These are phyloP conservation scores for Tympanopsis confertula DNA, from an alignment of 2,329 filamentous ascomycete genomes.

Conservation along the genomic window DNA sequence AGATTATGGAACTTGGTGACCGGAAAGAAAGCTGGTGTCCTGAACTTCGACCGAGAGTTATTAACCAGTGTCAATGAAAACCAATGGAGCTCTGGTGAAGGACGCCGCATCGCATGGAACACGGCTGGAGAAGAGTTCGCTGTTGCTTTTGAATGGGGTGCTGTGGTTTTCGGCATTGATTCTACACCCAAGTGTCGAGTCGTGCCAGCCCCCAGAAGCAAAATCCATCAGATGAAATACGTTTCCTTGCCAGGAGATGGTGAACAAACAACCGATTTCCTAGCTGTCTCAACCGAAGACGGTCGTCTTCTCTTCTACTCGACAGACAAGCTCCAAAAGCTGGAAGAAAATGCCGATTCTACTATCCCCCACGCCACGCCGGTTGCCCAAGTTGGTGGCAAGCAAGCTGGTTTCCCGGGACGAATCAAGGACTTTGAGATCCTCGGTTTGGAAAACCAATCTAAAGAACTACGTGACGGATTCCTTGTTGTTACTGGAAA, in stretches of 20 bases:
- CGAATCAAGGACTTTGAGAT: constrained; percentile 85
- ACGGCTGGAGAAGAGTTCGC: constrained; percentile 67
- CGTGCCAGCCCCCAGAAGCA: constrained; percentile 56
- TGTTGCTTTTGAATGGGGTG: constrained; percentile 77
- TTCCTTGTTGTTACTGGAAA: constrained; percentile 61
- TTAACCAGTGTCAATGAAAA: constrained; percentile 67
- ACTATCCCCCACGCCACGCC: constrained; percentile 49
- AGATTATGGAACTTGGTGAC: constrained; percentile 93
- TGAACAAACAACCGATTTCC: constrained; percentile 32
- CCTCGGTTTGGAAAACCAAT: constrained; percentile 20
- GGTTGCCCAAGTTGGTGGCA: constrained; percentile 70
- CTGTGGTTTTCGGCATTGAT: constrained; percentile 68
- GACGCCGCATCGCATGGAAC: constrained; percentile 72
- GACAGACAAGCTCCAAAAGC: constrained; percentile 40
- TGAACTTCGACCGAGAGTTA: constrained; percentile 70
- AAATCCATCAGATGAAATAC: constrained; percentile 75
- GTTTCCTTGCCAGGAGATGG: constrained; percentile 30
- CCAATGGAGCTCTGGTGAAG: constrained; percentile 69
- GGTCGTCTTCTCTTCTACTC: constrained; percentile 77
- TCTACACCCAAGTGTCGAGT: constrained; percentile 56
- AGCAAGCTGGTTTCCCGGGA: constrained; percentile 49
- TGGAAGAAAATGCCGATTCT: constrained; percentile 25
- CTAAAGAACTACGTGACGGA: constrained; percentile 22
- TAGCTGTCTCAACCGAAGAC: constrained; percentile 81
- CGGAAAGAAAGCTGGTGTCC: constrained; percentile 83